Evolutionary conservation across 1,284 basidiomycete species (phyloP), one percentile per base, ranked within the genome.

Genomic region (Schizopora paradoxa): DNA sequence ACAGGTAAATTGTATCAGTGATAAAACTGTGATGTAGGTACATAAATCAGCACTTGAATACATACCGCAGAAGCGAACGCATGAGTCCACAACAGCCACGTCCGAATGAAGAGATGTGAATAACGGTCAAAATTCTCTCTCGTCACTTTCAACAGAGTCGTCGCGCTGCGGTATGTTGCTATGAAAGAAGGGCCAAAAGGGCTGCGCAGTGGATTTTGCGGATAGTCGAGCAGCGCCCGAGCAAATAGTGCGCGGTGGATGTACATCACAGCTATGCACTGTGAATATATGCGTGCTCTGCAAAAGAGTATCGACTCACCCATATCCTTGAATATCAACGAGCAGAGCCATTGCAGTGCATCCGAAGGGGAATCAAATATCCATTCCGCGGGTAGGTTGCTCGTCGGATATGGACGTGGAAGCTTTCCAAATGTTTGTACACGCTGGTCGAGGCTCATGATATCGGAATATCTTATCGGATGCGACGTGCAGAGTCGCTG

Each of bases 101-200:
- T 49, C 8, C 47, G 43, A 22, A 43, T 36, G 29, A 48, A 35
- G 3, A 48, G 22, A 18, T 28, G 23, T 11, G 54, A 53, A 26
- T 44, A 40, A 41, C 64, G 55, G 2, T 58, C 50, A 53, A 66
- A 66, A 37, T 63, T 62, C 18, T 62, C 62, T 37, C 65, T 56
- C n/a, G 68, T 54, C 10, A 55, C 56, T 11, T 52, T 41, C 29
- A 64, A 34, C 10, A 66, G 49, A 2, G 47, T 49, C 31, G 61
- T 64, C 38, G 68, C 64, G 22, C 65, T 63, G 10, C 65, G 58
- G 48, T 66, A 67, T 28, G 65, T 63, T 5, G 66, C 62, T 4
- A 70, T 57, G 57, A 69, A 67, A 3, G 67, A 69, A 4, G 66
- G 67, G 1, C 67, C 65, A 43, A 67, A 69, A 3, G 59, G 65